A percentile compares a stretch with the other conserved stretches of the same genome.
Evolutionary conservation across 2,329 filamentous ascomycete genomes (phyloP).

Genomic region (Fusarium sp.): DNA sequence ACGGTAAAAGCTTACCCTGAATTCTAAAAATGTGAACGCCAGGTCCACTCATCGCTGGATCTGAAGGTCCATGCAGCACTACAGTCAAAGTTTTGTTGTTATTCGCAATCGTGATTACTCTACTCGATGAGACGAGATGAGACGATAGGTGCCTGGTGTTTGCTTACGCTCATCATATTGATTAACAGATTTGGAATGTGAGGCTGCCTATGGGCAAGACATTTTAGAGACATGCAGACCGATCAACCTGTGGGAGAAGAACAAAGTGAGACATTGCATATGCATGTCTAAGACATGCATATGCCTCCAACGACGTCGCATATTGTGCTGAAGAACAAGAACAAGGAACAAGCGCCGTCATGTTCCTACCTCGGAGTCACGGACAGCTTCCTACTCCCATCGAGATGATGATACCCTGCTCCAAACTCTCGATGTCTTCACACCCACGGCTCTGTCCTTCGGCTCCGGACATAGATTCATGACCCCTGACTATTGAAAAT

Average conservation of each 20-base stretch:
- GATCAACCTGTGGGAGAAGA: slow-evolving; percentile 50
- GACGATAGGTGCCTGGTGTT: not conserved
- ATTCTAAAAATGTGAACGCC: slow-evolving; percentile 6
- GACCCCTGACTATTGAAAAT: slow-evolving; percentile 12
- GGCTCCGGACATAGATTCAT: slow-evolving; percentile 11
- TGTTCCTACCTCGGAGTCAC: not conserved
- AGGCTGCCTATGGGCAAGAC: slow-evolving; percentile 37
- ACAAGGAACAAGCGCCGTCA: slow-evolving; percentile 5
- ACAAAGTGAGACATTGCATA: slow-evolving; percentile 50
- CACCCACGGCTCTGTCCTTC: slow-evolving; percentile 14
- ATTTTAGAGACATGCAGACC: slow-evolving; percentile 38
- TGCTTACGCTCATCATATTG: slow-evolving; percentile 20
- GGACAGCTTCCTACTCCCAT: not conserved
- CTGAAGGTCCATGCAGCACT: slow-evolving; percentile 8
- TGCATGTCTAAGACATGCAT: slow-evolving; percentile 50
- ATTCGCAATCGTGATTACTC: not conserved
- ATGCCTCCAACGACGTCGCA: slow-evolving; percentile 37
- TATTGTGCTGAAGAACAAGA: slow-evolving; percentile 30
- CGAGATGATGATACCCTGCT: not conserved
- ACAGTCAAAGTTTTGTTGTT: not conserved
- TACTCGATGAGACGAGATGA: not conserved
- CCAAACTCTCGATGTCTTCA: not conserved
- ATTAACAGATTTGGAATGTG: slow-evolving; percentile 5
- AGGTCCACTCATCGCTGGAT: slow-evolving; percentile 9
- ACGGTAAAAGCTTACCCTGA: not conserved